Evolutionary conservation across 345 rosid species (phyloP), one percentile per base, ranked within the genome.

Genomic region (Erysimum cheiranthoides): DNA sequence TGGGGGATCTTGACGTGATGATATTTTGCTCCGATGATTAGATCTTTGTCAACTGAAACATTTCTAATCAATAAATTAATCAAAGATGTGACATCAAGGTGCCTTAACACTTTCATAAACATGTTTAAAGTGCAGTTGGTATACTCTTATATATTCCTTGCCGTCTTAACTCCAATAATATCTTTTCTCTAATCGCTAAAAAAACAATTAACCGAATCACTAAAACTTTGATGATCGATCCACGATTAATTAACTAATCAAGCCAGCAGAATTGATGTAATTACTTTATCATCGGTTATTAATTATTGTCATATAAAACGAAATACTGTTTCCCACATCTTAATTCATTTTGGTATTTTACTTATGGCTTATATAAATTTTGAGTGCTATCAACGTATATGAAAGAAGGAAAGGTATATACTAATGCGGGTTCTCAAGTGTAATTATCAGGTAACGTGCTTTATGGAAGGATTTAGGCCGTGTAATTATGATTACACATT

Each of bases 401-500:
- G 60, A 61, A 72, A 12, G 32, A 39, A 71, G 6, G 27, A 50
- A n/a, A 61, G 16, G 14, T 61, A 13, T 30, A 16, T 5, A 47
- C 57, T 53, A 54, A 34, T 45, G 66, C 35, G n/a, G 43, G 7
- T 38, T 45, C 10, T 59, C 54, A 49, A 61, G 65, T 61, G 75
- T 77, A 77, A 70, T 70, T 45, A 62, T 70, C 59, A 69, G 31
- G 40, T 76, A 77, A 34, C 66, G 50, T 77, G 80, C 30, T 62
- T 52, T 76, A 61, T 6, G 56, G 58, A 70, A 61, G 42, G 38
- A 45, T 45, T 45, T 63, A 50, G 71, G 47, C 60, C 28, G 25
- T 70, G 80, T 69, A 76, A 70, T 36, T 54, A 76, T 76, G 80
- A 54, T 70, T 25, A 53, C 71, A 38, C 58, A 61, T 59, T 51